These are phyloP conservation scores for Chaetomium fimeti DNA, from an alignment of 495 filamentous ascomycete genomes.

Conservation along the genomic window DNA sequence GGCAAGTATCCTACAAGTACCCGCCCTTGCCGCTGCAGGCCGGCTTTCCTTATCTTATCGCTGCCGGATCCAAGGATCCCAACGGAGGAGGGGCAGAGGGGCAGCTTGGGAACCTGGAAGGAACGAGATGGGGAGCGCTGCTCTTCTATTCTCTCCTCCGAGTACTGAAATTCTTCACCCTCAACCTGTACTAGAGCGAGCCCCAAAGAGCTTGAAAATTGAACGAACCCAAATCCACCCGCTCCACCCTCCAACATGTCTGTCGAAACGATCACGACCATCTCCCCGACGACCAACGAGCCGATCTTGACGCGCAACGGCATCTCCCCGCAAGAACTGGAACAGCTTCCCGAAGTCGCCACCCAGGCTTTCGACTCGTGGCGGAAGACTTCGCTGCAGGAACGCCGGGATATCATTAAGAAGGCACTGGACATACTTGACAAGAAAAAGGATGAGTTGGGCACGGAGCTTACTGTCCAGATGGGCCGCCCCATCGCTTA, in stretches of 20 bases:
- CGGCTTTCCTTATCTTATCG: constrained; percentile 27
- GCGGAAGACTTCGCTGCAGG: constrained; percentile 59
- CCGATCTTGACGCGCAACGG: constrained; percentile 73
- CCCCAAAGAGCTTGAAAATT: neutral
- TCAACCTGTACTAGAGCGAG: neutral
- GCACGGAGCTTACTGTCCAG: constrained; percentile 80
- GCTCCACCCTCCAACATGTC: constrained; percentile 55
- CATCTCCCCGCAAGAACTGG: constrained; percentile 63
- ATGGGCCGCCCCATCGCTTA: constrained; percentile 93
- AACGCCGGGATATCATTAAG: constrained; percentile 72
- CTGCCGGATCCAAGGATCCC: constrained; percentile 3
- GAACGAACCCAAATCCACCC: neutral
- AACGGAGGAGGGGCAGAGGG: constrained; percentile 13
- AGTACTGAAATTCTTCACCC: neutral
- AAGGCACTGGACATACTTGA: constrained; percentile 68
- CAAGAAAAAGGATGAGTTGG: constrained; percentile 74
- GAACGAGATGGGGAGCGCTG: constrained; percentile 11
- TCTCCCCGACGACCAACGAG: constrained; percentile 82
- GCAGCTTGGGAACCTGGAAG: neutral
- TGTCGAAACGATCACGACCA: constrained; percentile 77
- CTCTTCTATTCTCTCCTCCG: neutral
- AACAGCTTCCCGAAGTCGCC: constrained; percentile 62
- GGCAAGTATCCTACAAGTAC: neutral
- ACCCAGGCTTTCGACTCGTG: constrained; percentile 70
- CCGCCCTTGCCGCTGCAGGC: neutral